phyloP scores from a whole-genome alignment of 2,329 filamentous ascomycete species.

The Neonectria ditissima region DNA sequence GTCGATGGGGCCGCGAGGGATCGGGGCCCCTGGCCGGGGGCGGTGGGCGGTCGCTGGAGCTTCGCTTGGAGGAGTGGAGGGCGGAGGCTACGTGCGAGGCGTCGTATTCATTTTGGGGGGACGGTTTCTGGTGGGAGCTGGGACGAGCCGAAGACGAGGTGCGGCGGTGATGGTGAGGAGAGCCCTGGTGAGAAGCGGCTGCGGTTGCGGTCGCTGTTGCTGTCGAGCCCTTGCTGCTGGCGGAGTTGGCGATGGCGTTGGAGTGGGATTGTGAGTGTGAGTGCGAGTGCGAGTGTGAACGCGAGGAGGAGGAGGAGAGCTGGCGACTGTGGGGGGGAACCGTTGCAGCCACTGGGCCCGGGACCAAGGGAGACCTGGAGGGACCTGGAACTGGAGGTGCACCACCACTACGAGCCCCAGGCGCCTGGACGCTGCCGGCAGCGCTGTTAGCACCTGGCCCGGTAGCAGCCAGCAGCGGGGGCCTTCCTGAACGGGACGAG shows the following conservation, averaged over 20 bases:
- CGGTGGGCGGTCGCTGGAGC: slow-evolving; percentile 70
- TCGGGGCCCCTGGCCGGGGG: slow-evolving; percentile 66
- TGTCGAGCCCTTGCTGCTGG: slow-evolving; percentile 37
- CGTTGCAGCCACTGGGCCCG: slow-evolving; percentile 31
- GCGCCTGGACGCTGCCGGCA: slow-evolving; percentile 7
- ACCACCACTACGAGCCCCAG: slow-evolving; percentile 3
- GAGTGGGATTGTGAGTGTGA: slow-evolving; percentile 41
- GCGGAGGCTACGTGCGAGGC: slow-evolving; percentile 71
- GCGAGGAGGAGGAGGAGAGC: slow-evolving; percentile 40
- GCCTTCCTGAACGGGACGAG: slow-evolving; percentile 40
- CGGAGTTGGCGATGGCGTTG: slow-evolving; percentile 27
- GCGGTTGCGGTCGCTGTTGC: slow-evolving; percentile 39
- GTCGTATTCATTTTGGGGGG: slow-evolving; percentile 78
- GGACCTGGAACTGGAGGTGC: slow-evolving; percentile 30
- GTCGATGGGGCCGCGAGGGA: slow-evolving; percentile 59
- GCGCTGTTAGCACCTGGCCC: slow-evolving; percentile 25
- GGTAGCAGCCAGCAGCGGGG: slow-evolving; percentile 26
- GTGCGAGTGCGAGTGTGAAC: slow-evolving; percentile 37
- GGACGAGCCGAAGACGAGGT: slow-evolving; percentile 55
- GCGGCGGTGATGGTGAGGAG: slow-evolving; percentile 52
- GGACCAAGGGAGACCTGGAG: slow-evolving; percentile 33
- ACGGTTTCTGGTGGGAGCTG: slow-evolving; percentile 57
- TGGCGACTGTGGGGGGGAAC: slow-evolving; percentile 38
- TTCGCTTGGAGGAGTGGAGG: slow-evolving; percentile 64
- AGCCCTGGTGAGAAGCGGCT: slow-evolving; percentile 38